Percentiles rank a stretch among this genome's conserved stretches.
phyloP scores from a whole-genome alignment of 2,329 filamentous ascomycete species.

The Botrytis squamosa region DNA sequence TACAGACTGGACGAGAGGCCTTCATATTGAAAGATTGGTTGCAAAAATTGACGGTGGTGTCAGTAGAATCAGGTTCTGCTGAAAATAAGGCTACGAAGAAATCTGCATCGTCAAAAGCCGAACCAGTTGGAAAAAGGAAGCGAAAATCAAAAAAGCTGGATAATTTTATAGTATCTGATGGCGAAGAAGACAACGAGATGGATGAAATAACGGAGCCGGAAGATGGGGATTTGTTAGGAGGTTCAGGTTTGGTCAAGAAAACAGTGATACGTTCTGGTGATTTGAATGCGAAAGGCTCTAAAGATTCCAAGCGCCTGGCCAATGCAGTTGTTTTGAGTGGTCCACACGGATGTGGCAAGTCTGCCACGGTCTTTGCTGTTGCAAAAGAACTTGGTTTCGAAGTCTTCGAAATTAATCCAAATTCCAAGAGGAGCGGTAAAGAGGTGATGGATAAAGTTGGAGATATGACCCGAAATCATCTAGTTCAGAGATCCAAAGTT shows the following conservation, averaged over 20 bases:
- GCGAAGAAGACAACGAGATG: conserved; percentile 70
- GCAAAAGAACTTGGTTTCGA: conserved; percentile 91
- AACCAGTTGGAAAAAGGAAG: conserved; percentile 59
- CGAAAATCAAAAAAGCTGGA: conserved; percentile 67
- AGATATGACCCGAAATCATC: conserved; percentile 94
- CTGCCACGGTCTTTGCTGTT: conserved; percentile 85
- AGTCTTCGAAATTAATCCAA: conserved; percentile 90
- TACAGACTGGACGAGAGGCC: conserved; percentile 72
- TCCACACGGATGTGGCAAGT: conserved; percentile 88
- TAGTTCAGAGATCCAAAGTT: conserved; percentile 62
- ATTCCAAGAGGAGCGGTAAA: conserved; percentile 79
- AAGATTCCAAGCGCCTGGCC: conserved; percentile 51
- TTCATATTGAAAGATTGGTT: conserved; percentile 78
- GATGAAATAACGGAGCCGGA: conserved; percentile 66
- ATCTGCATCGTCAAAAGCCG: conserved; percentile 33
- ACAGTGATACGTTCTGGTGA: conserved; percentile 53
- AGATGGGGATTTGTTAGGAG: conserved; percentile 42
- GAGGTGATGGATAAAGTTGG: conserved; percentile 90
- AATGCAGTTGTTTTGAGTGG: conserved; percentile 90
- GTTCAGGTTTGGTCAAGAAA: conserved; percentile 46
- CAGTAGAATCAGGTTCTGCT: conserved; percentile 63
- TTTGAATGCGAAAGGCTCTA: conserved; percentile 40
- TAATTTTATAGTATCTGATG: conserved; percentile 76
- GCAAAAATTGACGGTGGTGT: conserved; percentile 68
- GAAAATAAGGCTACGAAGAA: conserved; percentile 29